phyloP scores from a whole-genome alignment of 768 basidiomycete species.

The Podaxis carcinomalis region DNA sequence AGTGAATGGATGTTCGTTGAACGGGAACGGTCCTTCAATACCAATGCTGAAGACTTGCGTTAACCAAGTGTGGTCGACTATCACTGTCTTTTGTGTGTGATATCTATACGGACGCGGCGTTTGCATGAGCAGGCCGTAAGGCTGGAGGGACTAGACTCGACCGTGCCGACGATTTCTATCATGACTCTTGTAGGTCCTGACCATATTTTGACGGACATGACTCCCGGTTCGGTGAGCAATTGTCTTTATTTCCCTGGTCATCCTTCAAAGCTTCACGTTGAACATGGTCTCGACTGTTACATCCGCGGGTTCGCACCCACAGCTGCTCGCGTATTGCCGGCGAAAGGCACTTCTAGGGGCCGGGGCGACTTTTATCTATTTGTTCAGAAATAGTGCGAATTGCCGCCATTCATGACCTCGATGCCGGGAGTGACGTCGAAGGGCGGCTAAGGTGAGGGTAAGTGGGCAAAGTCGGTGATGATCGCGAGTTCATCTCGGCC shows the following conservation, averaged over 20 bases:
- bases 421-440: not conserved
- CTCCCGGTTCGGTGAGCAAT: not conserved
- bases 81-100: no score
- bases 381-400: not conserved
- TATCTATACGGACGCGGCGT: no score
- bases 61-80: no score
- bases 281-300: not conserved
- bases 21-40: no score
- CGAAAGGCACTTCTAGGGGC: not conserved
- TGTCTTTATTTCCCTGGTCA: not conserved
- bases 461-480: not conserved
- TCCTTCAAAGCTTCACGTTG: not conserved
- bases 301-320: not conserved
- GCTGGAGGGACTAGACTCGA: not conserved
- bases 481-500: constrained; percentile 7
- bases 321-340: not conserved
- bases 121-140: not conserved
- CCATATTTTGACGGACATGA: not conserved
- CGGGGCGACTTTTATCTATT: not conserved
- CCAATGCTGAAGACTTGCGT: no score
- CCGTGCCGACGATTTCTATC: not conserved
- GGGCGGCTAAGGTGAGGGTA: not conserved
- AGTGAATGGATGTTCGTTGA: no score
- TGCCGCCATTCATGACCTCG: not conserved
- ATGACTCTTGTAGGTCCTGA: not conserved